Conservation (phyloP, 1,284 basidiomycete genomes). For the Ceratobasidium sp. region DNA sequence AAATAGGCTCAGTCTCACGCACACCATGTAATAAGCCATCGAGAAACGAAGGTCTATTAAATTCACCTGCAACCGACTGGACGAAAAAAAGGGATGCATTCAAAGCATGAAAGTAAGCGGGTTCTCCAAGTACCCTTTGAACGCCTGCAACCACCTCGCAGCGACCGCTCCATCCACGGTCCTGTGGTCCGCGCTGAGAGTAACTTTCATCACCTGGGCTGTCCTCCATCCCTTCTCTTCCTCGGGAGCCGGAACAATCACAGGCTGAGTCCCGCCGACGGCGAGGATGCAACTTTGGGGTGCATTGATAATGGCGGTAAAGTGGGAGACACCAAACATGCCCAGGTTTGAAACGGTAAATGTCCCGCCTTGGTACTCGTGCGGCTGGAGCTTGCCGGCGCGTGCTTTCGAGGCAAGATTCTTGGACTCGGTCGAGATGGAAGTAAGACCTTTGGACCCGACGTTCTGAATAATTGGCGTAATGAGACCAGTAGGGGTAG, state of each 20-base stretch:
- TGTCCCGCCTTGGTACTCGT: conserved; percentile 98
- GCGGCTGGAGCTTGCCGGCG: conserved; percentile 93
- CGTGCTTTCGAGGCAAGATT: conserved; percentile 92
- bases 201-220: conserved; percentile 93
- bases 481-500: conserved; percentile 94
- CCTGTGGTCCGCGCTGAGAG: conserved; percentile 93
- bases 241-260: conserved; percentile 86
- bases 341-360: conserved; percentile 99
- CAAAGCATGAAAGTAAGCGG: conserved; percentile 91
- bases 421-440: conserved; percentile 93
- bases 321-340: conserved; percentile 95
- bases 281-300: conserved; percentile 99
- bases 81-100: neutral
- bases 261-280: conserved; percentile 86
- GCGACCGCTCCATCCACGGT: conserved; percentile 93
- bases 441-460: conserved; percentile 88
- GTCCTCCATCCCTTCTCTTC: conserved; percentile 94
- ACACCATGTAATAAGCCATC: conserved; percentile 17
- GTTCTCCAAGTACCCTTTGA: conserved; percentile 98
- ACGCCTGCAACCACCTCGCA: conserved; percentile 88
- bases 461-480: conserved; percentile 97
- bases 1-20: conserved; percentile 1
- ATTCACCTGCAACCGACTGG: neutral
- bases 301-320: conserved; percentile 99
- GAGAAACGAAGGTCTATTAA: conserved; percentile 35